Conservation (phyloP, 2,329 filamentous ascomycete species). For the Basipetospora chlamydospora region DNA sequence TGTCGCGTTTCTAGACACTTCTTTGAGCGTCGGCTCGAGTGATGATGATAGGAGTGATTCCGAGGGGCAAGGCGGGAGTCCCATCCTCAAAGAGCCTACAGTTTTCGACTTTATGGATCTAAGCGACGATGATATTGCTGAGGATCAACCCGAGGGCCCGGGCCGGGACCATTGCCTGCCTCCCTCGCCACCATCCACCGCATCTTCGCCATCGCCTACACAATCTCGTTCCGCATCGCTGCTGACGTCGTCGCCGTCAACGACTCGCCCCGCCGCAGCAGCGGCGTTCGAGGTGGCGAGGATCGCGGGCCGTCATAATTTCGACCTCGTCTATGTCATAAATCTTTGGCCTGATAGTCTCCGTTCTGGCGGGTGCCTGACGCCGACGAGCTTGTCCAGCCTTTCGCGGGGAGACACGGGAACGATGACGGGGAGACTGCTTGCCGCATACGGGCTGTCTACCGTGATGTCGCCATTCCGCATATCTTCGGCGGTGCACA, state of each 20-base stretch:
- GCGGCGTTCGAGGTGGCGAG: slow-evolving; percentile 40
- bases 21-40: background rate
- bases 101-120: slow-evolving; percentile 38
- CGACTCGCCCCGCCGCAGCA: slow-evolving; percentile 26
- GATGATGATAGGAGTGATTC: background rate
- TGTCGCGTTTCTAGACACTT: background rate
- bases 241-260: slow-evolving; percentile 28
- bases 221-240: slow-evolving; percentile 17
- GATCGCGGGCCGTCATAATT: slow-evolving; percentile 40
- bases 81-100: slow-evolving; percentile 32
- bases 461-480: slow-evolving; percentile 36
- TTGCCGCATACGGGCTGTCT: slow-evolving; percentile 39
- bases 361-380: background rate
- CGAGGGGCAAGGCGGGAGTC: background rate
- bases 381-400: background rate
- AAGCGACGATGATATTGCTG: slow-evolving; percentile 44
- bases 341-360: slow-evolving; percentile 36
- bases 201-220: slow-evolving; percentile 6
- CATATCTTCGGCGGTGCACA: slow-evolving; percentile 33
- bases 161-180: background rate
- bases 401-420: background rate
- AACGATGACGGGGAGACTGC: slow-evolving; percentile 31
- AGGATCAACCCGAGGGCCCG: slow-evolving; percentile 15
- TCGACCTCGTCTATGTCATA: slow-evolving; percentile 44
- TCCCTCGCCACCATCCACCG: slow-evolving; percentile 6